A percentile compares a stretch with the other conserved stretches of the same genome.
Evolutionary conservation across 2,329 filamentous ascomycete genomes (phyloP).

Genomic region (Ceratocystis huliohia): DNA sequence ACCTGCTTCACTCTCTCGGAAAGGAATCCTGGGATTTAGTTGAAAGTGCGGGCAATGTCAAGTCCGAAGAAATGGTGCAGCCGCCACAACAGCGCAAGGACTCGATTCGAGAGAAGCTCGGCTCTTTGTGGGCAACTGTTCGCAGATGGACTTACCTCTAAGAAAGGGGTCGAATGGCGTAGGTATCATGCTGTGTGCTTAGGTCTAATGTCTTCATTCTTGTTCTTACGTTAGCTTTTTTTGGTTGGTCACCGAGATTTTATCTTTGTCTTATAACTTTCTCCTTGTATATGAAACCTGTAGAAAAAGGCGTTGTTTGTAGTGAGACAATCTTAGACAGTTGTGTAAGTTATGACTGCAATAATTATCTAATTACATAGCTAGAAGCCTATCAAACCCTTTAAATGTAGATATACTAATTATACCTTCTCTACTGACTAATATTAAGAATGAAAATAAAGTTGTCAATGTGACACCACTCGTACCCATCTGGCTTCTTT

Average conservation of each 20-base stretch:
- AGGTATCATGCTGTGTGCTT: not conserved
- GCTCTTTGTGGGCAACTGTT: not conserved
- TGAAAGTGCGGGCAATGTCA: not conserved
- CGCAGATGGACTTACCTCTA: not conserved
- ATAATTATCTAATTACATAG: not conserved
- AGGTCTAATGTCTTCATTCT: not conserved
- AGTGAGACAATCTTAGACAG: too few relatives aligned
- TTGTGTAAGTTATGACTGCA: too few relatives aligned
- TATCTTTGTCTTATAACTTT: not conserved
- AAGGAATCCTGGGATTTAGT: slow-evolving; percentile 29
- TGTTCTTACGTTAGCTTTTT: not conserved
- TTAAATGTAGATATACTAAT: not conserved
- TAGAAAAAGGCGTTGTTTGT: too few relatives aligned
- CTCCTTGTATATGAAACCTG: too few relatives aligned
- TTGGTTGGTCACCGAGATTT: not conserved
- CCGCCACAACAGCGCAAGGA: slow-evolving; percentile 10
- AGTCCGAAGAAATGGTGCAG: slow-evolving; percentile 9
- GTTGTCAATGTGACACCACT: not conserved
- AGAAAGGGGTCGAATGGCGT: not conserved
- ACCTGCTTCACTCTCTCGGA: slow-evolving; percentile 34
- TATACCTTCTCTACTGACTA: not conserved
- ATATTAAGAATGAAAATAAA: not conserved
- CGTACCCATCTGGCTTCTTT: not conserved
- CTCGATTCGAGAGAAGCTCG: slow-evolving; percentile 10
- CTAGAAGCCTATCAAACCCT: not conserved